These are phyloP conservation scores for Galerina sulciceps DNA, from an alignment of 768 basidiomycete species.

Conservation along the genomic window DNA sequence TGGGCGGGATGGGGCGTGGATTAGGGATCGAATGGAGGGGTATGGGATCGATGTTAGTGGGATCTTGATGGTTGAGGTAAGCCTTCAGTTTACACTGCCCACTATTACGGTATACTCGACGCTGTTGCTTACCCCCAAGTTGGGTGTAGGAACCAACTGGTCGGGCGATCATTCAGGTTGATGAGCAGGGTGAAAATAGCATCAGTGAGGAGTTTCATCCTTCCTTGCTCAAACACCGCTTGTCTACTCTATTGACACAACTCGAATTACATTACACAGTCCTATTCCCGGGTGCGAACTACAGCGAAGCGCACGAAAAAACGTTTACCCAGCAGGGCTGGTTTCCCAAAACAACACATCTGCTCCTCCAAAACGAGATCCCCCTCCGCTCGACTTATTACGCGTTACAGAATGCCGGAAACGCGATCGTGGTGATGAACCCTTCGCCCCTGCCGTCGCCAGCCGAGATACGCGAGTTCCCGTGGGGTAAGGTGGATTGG, in stretches of 20 bases:
- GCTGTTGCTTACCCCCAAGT: not conserved
- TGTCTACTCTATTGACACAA: not conserved
- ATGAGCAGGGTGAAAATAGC: slow-evolving; percentile 61
- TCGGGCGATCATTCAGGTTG: slow-evolving; percentile 64
- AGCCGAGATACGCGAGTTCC: slow-evolving; percentile 44
- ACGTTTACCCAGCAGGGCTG: slow-evolving; percentile 20
- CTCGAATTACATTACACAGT: slow-evolving; percentile 40
- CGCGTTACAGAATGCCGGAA: slow-evolving; percentile 30
- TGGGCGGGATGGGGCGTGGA: slow-evolving; percentile 57
- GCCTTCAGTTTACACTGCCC: slow-evolving; percentile 7
- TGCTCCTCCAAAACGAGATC: slow-evolving; percentile 67
- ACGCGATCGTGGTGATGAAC: slow-evolving; percentile 49
- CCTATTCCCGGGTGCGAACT: slow-evolving; percentile 63
- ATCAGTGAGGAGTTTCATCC: slow-evolving; percentile 47
- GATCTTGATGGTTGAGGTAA: slow-evolving; percentile 44
- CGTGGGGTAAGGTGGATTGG: slow-evolving; percentile 58
- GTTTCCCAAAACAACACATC: slow-evolving; percentile 46
- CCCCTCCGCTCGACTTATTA: slow-evolving; percentile 43
- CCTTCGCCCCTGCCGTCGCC: slow-evolving; percentile 58
- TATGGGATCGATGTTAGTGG: slow-evolving; percentile 44
- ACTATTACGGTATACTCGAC: not conserved
- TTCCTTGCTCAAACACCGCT: not conserved
- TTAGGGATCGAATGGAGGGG: slow-evolving; percentile 40
- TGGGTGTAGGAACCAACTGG: slow-evolving; percentile 51
- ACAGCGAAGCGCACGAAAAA: slow-evolving; percentile 40